Conservation (phyloP, 2,329 filamentous ascomycete genomes). For the Stachybotrys chlorohalonatus region DNA sequence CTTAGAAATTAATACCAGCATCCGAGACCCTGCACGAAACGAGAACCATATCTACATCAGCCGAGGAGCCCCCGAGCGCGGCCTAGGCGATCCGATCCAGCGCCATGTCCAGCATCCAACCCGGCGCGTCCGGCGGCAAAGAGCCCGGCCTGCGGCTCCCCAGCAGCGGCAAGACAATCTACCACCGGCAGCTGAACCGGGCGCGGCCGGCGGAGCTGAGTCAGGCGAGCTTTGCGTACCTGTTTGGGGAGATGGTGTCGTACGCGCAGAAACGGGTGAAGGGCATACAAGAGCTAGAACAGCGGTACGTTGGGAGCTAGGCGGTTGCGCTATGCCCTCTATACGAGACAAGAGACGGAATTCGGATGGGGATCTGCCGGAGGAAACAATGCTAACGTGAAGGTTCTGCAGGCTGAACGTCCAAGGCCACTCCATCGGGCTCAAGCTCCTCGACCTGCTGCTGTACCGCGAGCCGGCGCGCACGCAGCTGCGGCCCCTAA, state of each 20-base stretch:
- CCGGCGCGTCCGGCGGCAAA: constrained; percentile 36
- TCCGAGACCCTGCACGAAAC: neutral
- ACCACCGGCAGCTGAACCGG: constrained; percentile 89
- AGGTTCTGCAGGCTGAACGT: constrained; percentile 58
- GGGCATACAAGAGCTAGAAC: constrained; percentile 88
- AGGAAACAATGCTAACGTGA: neutral
- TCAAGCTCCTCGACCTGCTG: constrained; percentile 90
- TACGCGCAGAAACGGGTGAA: constrained; percentile 89
- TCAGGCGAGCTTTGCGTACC: constrained; percentile 87
- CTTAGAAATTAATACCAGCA: neutral
- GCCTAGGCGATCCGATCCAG: neutral
- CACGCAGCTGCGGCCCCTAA: constrained; percentile 68
- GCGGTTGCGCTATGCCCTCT: too few species aligned
- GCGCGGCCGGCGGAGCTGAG: constrained; percentile 82
- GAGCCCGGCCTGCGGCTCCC: constrained; percentile 72
- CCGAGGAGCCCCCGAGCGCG: constrained; percentile 2
- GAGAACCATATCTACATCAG: neutral
- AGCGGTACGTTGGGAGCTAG: constrained; percentile 48
- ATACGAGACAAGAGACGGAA: too few species aligned
- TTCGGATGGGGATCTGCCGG: too few species aligned
- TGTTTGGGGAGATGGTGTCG: constrained; percentile 93
- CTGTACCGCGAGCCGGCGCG: constrained; percentile 71
- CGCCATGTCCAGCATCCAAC: constrained; percentile 42
- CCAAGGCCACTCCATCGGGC: constrained; percentile 87
- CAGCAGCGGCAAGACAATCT: constrained; percentile 93